Percentiles rank a stretch among this genome's conserved stretches.
Conservation (phyloP, 305 asterid genomes). For the Withania somnifera region DNA sequence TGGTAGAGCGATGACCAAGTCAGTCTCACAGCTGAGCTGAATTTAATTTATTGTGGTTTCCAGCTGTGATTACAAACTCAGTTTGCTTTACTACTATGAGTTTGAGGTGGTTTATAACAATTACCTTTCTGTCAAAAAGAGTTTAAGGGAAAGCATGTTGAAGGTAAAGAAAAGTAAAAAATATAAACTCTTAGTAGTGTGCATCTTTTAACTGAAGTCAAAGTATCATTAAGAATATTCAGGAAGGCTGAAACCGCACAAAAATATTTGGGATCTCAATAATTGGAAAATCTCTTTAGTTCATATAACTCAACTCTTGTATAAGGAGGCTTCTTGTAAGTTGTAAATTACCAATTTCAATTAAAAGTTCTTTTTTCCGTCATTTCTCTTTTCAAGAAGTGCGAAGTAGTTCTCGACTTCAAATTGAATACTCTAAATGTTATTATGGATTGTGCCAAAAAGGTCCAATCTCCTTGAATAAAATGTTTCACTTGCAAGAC, state of each 20-base stretch:
- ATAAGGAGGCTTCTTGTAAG: background rate
- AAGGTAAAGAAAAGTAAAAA: background rate
- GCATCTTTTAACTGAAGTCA: background rate
- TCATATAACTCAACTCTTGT: background rate
- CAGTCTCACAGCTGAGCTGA: background rate
- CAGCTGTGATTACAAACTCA: background rate
- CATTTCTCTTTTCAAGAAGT: background rate
- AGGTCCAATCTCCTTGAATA: background rate
- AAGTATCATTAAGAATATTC: background rate
- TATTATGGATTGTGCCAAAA: background rate
- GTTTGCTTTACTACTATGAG: background rate
- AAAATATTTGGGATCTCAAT: background rate
- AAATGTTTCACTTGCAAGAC: background rate
- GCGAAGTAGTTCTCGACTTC: background rate
- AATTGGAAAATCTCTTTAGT: background rate
- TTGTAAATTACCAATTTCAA: background rate
- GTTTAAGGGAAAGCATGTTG: background rate
- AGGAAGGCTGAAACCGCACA: background rate
- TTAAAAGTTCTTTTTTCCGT: background rate
- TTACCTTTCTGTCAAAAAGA: background rate
- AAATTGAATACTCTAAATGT: background rate
- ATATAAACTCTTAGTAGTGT: background rate
- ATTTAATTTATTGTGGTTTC: background rate
- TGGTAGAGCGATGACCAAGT: background rate
- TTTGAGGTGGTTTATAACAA: background rate